Evolutionary conservation across 176 grass and related monocot species (phyloP).

Genomic region (Avena insularis): DNA sequence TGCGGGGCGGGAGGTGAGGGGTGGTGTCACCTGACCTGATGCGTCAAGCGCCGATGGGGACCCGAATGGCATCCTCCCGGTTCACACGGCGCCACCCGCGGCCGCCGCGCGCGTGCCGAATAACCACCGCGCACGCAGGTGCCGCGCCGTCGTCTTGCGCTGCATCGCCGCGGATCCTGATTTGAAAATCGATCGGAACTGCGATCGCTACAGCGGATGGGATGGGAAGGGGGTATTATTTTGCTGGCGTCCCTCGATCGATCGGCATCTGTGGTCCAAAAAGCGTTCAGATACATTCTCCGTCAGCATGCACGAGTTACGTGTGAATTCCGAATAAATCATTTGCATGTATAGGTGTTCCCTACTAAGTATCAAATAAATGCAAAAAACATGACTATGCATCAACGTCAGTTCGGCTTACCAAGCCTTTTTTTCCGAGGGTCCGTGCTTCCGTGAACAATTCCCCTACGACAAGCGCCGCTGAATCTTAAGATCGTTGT

Average conservation of each 20-base stretch:
- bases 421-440: too few species aligned
- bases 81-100: neutral
- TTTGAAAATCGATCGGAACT: neutral
- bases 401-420: too few species aligned
- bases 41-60: neutral
- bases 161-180: neutral
- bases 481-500: too few species aligned
- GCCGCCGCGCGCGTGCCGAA: neutral
- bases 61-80: conserved; percentile 3
- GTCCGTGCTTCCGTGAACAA: too few species aligned
- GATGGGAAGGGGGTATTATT: neutral
- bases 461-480: too few species aligned
- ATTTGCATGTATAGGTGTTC: too few species aligned
- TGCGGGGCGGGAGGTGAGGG: conserved; percentile 15
- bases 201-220: neutral
- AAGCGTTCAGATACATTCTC: neutral
- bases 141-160: neutral
- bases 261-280: neutral
- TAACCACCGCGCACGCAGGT: neutral
- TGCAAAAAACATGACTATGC: too few species aligned
- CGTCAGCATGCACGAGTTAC: too few species aligned
- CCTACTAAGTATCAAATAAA: too few species aligned
- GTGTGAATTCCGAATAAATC: too few species aligned
- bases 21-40: conserved; percentile 22
- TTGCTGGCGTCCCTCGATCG: neutral